Evolutionary conservation across 371 early-diverging fungal species (phyloP).

Genomic region (Dichotomocladium elegans): DNA sequence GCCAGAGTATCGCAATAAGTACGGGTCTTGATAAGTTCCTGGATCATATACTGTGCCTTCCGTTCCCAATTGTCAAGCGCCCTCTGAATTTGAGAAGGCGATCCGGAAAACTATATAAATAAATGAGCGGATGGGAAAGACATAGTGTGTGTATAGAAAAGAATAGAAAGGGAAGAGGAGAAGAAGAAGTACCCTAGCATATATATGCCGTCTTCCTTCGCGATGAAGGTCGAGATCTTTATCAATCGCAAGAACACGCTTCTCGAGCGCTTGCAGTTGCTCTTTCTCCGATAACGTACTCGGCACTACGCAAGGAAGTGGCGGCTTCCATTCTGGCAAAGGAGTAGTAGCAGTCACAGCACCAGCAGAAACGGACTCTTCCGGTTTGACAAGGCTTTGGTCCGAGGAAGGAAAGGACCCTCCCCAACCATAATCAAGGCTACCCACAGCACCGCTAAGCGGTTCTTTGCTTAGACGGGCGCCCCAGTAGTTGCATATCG

Average conservation of each 20-base stretch:
- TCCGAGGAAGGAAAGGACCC: too few relatives aligned
- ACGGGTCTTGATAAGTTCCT: conserved; percentile 10
- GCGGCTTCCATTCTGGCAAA: conserved; percentile 23
- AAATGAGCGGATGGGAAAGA: too few relatives aligned
- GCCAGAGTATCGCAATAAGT: conserved; percentile 7
- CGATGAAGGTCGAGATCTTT: conserved; percentile 19
- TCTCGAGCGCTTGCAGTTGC: conserved; percentile 6
- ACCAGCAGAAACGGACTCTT: too few relatives aligned
- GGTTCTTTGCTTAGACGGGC: conserved; percentile 27
- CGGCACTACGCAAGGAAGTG: conserved; percentile 19
- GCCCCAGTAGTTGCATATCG: conserved; percentile 19
- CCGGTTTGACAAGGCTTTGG: too few relatives aligned
- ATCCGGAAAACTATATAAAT: conserved; percentile 3
- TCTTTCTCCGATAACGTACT: conserved; percentile 11
- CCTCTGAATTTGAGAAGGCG: background rate
- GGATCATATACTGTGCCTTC: conserved; percentile 14
- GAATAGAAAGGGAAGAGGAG: background rate
- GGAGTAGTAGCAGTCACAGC: background rate
- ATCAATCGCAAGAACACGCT: background rate
- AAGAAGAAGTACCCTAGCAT: conserved; percentile 8
- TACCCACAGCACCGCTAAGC: conserved; percentile 25
- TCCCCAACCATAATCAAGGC: conserved; percentile 35
- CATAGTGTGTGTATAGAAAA: conserved; percentile 3
- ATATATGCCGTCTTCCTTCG: conserved; percentile 3
- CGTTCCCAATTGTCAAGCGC: conserved; percentile 14